A percentile compares a stretch with the other conserved stretches of the same genome.
Evolutionary conservation across 2,329 filamentous ascomycete species (phyloP).

Genomic region (Metarhizium sp.): DNA sequence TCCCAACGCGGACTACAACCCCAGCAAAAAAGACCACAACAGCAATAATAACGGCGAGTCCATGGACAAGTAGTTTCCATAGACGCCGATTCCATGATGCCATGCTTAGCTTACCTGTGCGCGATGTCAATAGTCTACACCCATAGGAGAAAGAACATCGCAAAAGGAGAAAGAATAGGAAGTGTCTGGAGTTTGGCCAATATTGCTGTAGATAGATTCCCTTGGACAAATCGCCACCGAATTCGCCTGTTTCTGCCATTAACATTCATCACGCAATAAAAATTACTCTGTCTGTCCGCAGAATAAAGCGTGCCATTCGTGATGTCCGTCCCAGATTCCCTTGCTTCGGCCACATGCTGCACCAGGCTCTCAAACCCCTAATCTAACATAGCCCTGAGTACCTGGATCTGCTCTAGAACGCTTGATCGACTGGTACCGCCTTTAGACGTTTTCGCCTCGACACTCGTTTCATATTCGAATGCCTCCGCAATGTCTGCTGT

Average conservation of each 20-base stretch:
- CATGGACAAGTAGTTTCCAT: neutral
- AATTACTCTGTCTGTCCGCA: neutral
- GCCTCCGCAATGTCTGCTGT: constrained; percentile 59
- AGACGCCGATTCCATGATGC: neutral
- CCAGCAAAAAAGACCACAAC: neutral
- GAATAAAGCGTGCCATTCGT: neutral
- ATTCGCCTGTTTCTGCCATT: neutral
- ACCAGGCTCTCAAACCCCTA: neutral
- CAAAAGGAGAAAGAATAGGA: neutral
- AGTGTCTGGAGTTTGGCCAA: neutral
- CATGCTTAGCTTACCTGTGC: neutral
- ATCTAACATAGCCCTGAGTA: constrained; percentile 28
- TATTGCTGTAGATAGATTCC: neutral
- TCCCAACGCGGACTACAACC: neutral
- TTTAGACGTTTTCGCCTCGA: constrained; percentile 67
- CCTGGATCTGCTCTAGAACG: constrained; percentile 55
- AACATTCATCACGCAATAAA: neutral
- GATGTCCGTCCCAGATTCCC: neutral
- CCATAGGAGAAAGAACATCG: neutral
- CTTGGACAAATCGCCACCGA: neutral
- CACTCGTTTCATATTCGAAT: constrained; percentile 75
- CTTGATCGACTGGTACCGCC: constrained; percentile 69
- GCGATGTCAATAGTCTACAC: neutral
- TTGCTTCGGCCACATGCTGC: no score
- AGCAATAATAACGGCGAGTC: neutral